Conservation (phyloP, 2,329 filamentous ascomycete genomes). For the Ampelomyces quisqualis region DNA sequence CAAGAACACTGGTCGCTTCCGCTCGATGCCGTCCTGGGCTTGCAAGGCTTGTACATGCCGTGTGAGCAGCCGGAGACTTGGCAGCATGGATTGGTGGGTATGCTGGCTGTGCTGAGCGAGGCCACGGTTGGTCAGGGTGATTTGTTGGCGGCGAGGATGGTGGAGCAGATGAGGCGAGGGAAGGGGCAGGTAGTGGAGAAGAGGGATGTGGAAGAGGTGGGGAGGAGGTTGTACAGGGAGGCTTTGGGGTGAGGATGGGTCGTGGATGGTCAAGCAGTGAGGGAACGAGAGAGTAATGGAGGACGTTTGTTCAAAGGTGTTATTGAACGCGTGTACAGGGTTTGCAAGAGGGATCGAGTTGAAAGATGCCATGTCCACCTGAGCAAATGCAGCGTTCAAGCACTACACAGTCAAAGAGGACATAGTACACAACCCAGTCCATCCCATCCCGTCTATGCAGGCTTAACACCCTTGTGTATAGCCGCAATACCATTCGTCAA, state of each 20-base stretch:
- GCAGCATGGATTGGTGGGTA: background rate
- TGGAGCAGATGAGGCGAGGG: background rate
- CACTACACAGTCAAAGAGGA: too few species aligned
- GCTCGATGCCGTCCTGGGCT: background rate
- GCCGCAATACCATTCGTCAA: constrained; percentile 89
- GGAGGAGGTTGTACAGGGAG: background rate
- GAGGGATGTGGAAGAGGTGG: background rate
- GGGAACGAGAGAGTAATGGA: background rate
- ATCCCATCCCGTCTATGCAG: constrained; percentile 38
- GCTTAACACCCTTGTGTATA: constrained; percentile 96
- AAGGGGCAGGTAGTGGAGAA: background rate
- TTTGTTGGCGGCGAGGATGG: background rate
- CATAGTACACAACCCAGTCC: too few species aligned
- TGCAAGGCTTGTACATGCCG: background rate
- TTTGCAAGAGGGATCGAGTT: too few species aligned
- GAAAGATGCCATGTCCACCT: too few species aligned
- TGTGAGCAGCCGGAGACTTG: background rate
- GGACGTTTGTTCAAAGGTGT: too few species aligned
- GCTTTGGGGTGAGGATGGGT: background rate
- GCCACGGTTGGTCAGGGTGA: constrained; percentile 4
- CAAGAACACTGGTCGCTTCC: background rate
- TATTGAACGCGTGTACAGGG: too few species aligned
- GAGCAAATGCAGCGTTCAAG: too few species aligned
- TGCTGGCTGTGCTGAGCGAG: constrained; percentile 2
- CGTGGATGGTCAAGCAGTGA: background rate